A percentile compares a stretch with the other conserved stretches of the same genome.
Conservation (phyloP, 495 filamentous ascomycete genomes). For the Neurospora africana region DNA sequence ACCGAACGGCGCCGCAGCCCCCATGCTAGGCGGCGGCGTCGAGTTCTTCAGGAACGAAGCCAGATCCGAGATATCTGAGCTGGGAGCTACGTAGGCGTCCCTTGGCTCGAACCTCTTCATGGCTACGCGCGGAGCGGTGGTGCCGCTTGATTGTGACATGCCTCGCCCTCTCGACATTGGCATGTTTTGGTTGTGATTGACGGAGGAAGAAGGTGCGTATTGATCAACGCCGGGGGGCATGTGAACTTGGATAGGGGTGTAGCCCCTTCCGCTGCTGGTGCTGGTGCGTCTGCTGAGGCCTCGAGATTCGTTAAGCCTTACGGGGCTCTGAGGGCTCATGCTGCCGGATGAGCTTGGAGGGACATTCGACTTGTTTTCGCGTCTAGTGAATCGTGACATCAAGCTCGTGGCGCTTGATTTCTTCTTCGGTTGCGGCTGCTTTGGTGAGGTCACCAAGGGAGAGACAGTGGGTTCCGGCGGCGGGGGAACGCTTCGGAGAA, state of each 20-base stretch:
- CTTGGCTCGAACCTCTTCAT: slow-evolving; percentile 46
- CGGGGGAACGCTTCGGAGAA: slow-evolving; percentile 72
- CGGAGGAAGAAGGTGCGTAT: slow-evolving; percentile 13
- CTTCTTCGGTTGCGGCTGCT: slow-evolving; percentile 41
- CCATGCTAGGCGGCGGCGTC: slow-evolving; percentile 48
- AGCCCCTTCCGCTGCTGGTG: slow-evolving; percentile 14
- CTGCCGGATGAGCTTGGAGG: slow-evolving; percentile 1
- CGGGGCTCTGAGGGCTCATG: slow-evolving; percentile 4
- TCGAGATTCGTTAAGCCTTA: slow-evolving; percentile 21
- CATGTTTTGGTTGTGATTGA: slow-evolving; percentile 2
- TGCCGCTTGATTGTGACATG: neutral
- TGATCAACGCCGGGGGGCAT: slow-evolving; percentile 22
- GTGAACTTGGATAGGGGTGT: slow-evolving; percentile 40
- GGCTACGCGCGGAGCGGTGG: slow-evolving; percentile 22
- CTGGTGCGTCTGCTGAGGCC: slow-evolving; percentile 25
- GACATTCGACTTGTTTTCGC: slow-evolving; percentile 11
- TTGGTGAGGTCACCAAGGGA: slow-evolving; percentile 19
- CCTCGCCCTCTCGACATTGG: neutral
- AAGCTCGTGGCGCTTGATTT: slow-evolving; percentile 50
- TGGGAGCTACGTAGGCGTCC: slow-evolving; percentile 31
- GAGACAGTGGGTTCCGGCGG: slow-evolving; percentile 44
- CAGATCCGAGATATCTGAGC: slow-evolving; percentile 53
- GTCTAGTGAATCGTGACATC: slow-evolving; percentile 51
- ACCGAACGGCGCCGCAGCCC: slow-evolving; percentile 4
- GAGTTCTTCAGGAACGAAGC: slow-evolving; percentile 72